Percentiles rank a stretch among this genome's conserved stretches.
These are phyloP conservation scores for Seiridium unicorne DNA, from an alignment of 2,329 filamentous ascomycete genomes.

Conservation along the genomic window DNA sequence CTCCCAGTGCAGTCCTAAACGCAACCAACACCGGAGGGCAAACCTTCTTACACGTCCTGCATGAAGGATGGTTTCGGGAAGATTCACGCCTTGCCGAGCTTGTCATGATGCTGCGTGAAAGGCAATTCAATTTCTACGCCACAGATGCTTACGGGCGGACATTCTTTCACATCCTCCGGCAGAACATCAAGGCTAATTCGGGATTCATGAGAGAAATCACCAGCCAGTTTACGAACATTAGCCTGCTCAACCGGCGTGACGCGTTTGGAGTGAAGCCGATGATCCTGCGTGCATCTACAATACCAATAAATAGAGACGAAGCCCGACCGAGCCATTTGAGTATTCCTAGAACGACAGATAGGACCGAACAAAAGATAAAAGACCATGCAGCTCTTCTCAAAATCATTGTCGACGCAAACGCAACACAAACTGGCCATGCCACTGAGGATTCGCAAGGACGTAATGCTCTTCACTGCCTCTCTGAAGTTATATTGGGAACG, in stretches of 20 bases:
- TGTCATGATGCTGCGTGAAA: conserved; percentile 15
- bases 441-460: conserved; percentile 45
- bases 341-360: conserved; percentile 16
- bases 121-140: conserved; percentile 19
- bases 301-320: conserved; percentile 4
- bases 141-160: conserved; percentile 29
- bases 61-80: conserved; percentile 25
- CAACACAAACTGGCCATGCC: conserved; percentile 21
- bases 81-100: conserved; percentile 18
- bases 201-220: conserved; percentile 17
- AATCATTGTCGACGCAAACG: conserved; percentile 30
- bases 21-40: conserved; percentile 26
- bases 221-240: conserved; percentile 18
- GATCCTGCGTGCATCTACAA: conserved; percentile 13
- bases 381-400: conserved; percentile 33
- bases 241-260: conserved; percentile 39
- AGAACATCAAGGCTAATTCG: conserved; percentile 10
- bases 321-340: conserved; percentile 13
- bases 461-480: conserved; percentile 59
- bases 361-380: conserved; percentile 18
- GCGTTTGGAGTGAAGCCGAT: conserved; percentile 39
- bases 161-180: conserved; percentile 31
- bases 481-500: conserved; percentile 45
- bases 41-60: conserved; percentile 30
- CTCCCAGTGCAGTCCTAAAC: conserved; percentile 22